A percentile compares a stretch with the other conserved stretches of the same genome.
Conservation (phyloP, 2,329 filamentous ascomycete genomes). For the Phyllosticta paracitricarpa region DNA sequence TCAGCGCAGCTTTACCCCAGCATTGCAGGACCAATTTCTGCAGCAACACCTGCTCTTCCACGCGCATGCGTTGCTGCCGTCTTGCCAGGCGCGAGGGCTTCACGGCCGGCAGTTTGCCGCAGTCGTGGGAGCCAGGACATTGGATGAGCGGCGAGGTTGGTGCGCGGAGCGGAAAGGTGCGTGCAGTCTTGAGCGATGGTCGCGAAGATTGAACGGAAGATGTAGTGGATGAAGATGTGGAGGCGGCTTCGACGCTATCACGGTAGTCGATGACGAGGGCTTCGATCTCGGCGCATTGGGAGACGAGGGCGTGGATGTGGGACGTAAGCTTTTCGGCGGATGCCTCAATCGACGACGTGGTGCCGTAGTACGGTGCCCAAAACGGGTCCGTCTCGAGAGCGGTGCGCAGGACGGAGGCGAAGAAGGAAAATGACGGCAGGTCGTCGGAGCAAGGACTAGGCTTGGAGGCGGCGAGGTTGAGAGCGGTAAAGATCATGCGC, state of each 20-base stretch:
- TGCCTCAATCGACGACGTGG: conserved; percentile 34
- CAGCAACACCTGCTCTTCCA: conserved; percentile 35
- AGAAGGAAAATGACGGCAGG: conserved; percentile 12
- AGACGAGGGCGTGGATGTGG: conserved; percentile 37
- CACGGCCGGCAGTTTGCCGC: conserved; percentile 12
- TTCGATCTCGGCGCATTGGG: conserved; percentile 34
- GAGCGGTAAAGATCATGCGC: conserved; percentile 37
- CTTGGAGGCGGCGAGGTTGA: conserved; percentile 32
- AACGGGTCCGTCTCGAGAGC: conserved; percentile 34
- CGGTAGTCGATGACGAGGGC: conserved; percentile 22
- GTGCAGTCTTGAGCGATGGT: background rate
- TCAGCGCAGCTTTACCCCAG: conserved; percentile 25
- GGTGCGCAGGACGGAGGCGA: conserved; percentile 26
- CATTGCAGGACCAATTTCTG: conserved; percentile 32
- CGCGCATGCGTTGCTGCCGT: conserved; percentile 33
- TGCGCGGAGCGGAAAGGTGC: background rate
- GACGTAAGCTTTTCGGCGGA: conserved; percentile 33
- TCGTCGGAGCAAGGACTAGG: conserved; percentile 14
- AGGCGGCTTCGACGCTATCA: conserved; percentile 15
- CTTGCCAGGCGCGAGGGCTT: conserved; percentile 36
- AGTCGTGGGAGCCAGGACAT: background rate
- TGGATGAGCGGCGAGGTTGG: background rate
- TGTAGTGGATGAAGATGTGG: conserved; percentile 12
- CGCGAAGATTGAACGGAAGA: background rate
- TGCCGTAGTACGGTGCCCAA: conserved; percentile 29